Conservation (phyloP, 108 stramenopile species). For the Cyclotella baltica region DNA sequence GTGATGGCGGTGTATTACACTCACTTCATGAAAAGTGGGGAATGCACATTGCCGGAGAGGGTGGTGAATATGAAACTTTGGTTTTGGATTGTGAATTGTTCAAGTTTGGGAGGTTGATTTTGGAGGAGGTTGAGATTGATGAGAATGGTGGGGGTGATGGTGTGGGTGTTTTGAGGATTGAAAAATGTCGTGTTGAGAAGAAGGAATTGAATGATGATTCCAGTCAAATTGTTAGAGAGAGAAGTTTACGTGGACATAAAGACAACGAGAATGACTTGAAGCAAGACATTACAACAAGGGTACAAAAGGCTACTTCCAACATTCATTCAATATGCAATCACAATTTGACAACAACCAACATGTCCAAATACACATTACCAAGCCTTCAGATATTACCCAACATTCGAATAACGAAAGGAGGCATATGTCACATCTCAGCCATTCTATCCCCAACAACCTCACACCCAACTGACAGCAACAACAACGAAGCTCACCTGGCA, state of each 20-base stretch:
- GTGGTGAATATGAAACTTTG: slow-evolving; percentile 98
- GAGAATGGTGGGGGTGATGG: slow-evolving; percentile 79
- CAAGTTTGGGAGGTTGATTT: slow-evolving; percentile 71
- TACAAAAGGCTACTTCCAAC: neutral
- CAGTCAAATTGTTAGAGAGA: neutral
- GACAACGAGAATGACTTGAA: slow-evolving; percentile 2
- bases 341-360: neutral
- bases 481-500: slow-evolving; percentile 64
- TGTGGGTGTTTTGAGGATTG: slow-evolving; percentile 80
- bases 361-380: neutral
- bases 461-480: slow-evolving; percentile 26
- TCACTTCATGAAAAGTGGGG: slow-evolving; percentile 83
- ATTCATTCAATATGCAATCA: neutral
- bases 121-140: slow-evolving; percentile 83
- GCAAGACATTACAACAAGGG: neutral
- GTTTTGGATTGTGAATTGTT: slow-evolving; percentile 90
- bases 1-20: slow-evolving; percentile 57
- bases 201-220: slow-evolving; percentile 3
- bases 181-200: slow-evolving; percentile 73
- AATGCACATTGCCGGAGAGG: slow-evolving; percentile 97
- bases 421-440: slow-evolving; percentile 76
- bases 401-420: slow-evolving; percentile 61
- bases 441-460: slow-evolving; percentile 64
- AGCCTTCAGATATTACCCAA: slow-evolving; percentile 44
- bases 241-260: neutral